A percentile compares a stretch with the other conserved stretches of the same genome.
These are phyloP conservation scores for Eimeria brunetti DNA, from an alignment of 169 alveolate species.

Conservation along the genomic window DNA sequence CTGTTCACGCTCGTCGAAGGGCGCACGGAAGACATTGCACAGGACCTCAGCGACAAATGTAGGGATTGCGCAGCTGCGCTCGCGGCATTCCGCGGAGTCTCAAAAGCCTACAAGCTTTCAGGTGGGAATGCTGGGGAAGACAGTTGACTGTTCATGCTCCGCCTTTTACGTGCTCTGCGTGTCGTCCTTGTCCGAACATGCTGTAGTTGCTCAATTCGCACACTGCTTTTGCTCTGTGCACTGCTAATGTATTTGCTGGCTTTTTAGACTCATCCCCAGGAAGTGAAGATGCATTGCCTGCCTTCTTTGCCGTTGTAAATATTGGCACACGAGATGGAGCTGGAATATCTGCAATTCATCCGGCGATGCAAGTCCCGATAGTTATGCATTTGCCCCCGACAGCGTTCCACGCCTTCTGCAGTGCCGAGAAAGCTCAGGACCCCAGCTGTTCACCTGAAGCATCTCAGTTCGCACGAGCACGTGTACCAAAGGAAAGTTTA, in stretches of 20 bases:
- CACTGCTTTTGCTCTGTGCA: background rate
- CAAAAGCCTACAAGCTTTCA: conserved; percentile 50
- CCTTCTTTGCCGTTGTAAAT: conserved; percentile 37
- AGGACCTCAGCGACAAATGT: conserved; percentile 52
- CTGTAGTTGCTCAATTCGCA: background rate
- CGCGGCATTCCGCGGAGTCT: conserved; percentile 32
- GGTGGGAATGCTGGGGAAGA: background rate
- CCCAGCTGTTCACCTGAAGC: background rate
- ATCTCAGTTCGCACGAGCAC: background rate
- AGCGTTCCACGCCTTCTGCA: background rate
- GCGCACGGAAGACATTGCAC: conserved; percentile 36
- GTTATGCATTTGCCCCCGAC: conserved; percentile 61
- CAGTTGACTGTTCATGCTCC: background rate
- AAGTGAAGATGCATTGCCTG: conserved; percentile 40
- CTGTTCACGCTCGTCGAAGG: conserved; percentile 45
- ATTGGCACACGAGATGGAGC: conserved; percentile 64
- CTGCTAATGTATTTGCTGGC: background rate
- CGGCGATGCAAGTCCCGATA: conserved; percentile 61
- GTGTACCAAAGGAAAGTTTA: background rate
- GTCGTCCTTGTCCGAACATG: background rate
- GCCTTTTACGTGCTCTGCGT: background rate
- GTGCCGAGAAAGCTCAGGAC: background rate
- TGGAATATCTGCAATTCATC: conserved; percentile 61
- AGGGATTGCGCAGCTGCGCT: conserved; percentile 60
- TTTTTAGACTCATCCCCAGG: conserved; percentile 36